phyloP scores from a whole-genome alignment of 139 green algal species.

The Microglena sp. region DNA sequence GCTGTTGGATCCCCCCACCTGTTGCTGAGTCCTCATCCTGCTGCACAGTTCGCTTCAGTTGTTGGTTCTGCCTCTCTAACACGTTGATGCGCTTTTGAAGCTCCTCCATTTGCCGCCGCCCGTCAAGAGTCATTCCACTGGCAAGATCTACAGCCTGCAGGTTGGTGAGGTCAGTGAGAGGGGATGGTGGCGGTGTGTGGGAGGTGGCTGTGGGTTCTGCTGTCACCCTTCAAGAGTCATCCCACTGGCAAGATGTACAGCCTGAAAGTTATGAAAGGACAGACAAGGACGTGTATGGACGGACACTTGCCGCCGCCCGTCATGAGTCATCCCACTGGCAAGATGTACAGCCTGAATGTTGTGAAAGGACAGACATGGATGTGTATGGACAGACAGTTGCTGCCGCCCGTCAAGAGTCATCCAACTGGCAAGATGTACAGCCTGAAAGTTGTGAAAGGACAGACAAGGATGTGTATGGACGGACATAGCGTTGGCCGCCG shows the following conservation, averaged over 20 bases:
- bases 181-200: no score
- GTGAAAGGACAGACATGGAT: no score
- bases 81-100: constrained; percentile 37
- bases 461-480: no score
- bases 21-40: constrained; percentile 1
- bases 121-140: constrained; percentile 32
- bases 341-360: constrained; percentile 21
- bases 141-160: constrained; percentile 26
- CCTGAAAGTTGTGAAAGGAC: no score
- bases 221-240: constrained; percentile 30
- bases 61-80: constrained; percentile 38
- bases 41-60: constrained; percentile 17
- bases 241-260: constrained; percentile 31
- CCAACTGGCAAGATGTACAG: no score
- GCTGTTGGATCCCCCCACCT: no score
- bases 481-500: constrained; percentile 27
- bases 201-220: no score
- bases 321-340: constrained; percentile 30
- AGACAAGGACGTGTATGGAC: no score
- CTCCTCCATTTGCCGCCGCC: constrained; percentile 37
- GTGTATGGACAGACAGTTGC: no score
- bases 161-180: background rate
- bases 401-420: no score
- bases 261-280: background rate
- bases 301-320: constrained; percentile 31